Evolutionary conservation across 108 stramenopile genomes (phyloP).

Genomic region (Skeletonema potamos): DNA sequence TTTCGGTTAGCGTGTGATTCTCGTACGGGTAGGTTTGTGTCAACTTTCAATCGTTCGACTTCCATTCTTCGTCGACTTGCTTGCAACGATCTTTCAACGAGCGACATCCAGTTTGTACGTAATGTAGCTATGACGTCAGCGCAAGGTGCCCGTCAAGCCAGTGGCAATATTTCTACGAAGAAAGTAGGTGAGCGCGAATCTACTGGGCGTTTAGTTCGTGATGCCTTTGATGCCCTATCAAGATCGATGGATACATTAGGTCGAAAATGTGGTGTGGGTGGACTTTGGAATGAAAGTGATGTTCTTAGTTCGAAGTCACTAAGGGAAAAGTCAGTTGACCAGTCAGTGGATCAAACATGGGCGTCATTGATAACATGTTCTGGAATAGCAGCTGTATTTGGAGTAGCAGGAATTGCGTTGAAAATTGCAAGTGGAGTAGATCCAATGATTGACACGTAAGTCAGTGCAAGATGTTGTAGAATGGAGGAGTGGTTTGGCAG

Average conservation of each 20-base stretch:
- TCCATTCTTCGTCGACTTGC: slow-evolving; percentile 67
- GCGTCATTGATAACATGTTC: slow-evolving; percentile 71
- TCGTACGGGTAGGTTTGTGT: slow-evolving; percentile 72
- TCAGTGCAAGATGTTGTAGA: background rate
- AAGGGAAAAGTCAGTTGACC: slow-evolving; percentile 70
- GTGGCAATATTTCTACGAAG: slow-evolving; percentile 26
- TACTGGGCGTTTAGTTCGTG: slow-evolving; percentile 71
- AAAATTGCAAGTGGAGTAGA: slow-evolving; percentile 66
- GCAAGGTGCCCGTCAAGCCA: background rate
- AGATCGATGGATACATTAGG: slow-evolving; percentile 87
- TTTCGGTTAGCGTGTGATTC: slow-evolving; percentile 85
- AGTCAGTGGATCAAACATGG: slow-evolving; percentile 70
- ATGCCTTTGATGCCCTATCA: slow-evolving; percentile 76
- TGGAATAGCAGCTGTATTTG: slow-evolving; percentile 79
- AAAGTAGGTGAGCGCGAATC: slow-evolving; percentile 31
- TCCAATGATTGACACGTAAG: slow-evolving; percentile 69
- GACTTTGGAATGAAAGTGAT: slow-evolving; percentile 81
- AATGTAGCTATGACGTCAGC: slow-evolving; percentile 49
- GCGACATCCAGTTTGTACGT: slow-evolving; percentile 65
- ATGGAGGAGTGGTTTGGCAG: background rate
- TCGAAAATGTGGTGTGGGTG: slow-evolving; percentile 79
- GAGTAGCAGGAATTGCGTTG: slow-evolving; percentile 67
- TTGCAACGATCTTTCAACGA: slow-evolving; percentile 68
- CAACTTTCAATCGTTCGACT: slow-evolving; percentile 64
- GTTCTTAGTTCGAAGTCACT: slow-evolving; percentile 47